Evolutionary conservation across 2,329 filamentous ascomycete species (phyloP), one percentile per base, ranked within the genome.

Genomic region (Allantophomopsis cytisporea): DNA sequence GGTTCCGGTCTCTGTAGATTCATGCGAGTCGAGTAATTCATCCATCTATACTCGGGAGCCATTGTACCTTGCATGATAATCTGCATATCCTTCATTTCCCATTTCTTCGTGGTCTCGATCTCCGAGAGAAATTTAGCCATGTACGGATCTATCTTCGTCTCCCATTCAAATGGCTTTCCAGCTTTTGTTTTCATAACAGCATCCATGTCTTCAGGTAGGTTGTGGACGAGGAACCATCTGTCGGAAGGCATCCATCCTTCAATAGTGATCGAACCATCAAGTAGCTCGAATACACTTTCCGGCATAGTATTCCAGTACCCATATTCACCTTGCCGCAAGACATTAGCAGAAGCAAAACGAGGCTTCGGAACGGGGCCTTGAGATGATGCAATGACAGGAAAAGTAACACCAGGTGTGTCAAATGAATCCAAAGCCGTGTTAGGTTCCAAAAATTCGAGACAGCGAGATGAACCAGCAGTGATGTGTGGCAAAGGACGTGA

Each of bases 31-130:
- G 36, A 37, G 23, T 65, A 48, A 35, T 61, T 58, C 37, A 69
- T 57, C 43, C 60, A 68, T 14, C 56, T 51, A 37, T 60, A 57
- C 2, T 58, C 52, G 0, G 62, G 60, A 11, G 50, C 55, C 10
- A 62, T 49, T 7, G 50, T 54, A n/a, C 49, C 54, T 10, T 51
- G 47, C 16, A 50, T 46, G 38, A 65, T 50, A 11, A 60, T 37
- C 11, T 53, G 54, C 14, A 45, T 50, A 2, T 60, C 62, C 21
- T 54, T 43, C 63, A 62, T 51, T 46, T 76, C 71, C 60, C 69
- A 66, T 14, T 56, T 55, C 23, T 60, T 54, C 37, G 65, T 68
- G 7, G 58, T 58, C 21, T 61, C 56, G 31, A 69, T 48, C 30
- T 54, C 43, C 17, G 45, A 45, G 21, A 48, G 44, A 38, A 63